Conservation (phyloP, 2,329 filamentous ascomycete species). For the Diaporthe vaccinii region DNA sequence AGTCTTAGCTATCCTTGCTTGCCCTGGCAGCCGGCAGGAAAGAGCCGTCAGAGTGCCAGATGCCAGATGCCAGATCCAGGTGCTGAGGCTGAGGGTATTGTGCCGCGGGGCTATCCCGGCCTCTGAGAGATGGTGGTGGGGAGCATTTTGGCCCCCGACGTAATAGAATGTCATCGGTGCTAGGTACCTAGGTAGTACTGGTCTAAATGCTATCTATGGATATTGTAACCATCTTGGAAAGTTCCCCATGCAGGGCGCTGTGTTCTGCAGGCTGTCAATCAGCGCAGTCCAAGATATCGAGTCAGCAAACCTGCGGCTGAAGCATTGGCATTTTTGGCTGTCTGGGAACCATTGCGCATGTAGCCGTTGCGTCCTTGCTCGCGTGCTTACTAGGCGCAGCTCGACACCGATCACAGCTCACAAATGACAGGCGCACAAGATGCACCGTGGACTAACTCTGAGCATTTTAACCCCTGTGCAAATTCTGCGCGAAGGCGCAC, state of each 20-base stretch:
- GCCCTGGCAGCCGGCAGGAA: slow-evolving; percentile 1
- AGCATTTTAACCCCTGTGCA: slow-evolving; percentile 14
- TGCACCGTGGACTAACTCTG: neutral
- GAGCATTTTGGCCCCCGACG: neutral
- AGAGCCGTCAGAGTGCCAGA: neutral
- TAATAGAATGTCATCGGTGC: slow-evolving; percentile 2
- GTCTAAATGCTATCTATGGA: neutral
- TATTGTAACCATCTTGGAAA: neutral
- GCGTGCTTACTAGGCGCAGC: neutral
- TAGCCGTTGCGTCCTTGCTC: neutral
- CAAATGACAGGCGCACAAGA: slow-evolving; percentile 2
- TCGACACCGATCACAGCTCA: neutral
- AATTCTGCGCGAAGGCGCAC: slow-evolving; percentile 1
- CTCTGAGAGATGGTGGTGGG: slow-evolving; percentile 10
- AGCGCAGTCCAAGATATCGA: neutral
- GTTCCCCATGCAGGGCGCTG: neutral
- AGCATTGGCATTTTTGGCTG: neutral
- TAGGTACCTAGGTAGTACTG: neutral
- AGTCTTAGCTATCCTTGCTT: neutral
- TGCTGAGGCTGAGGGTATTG: neutral
- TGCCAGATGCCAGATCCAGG: slow-evolving; percentile 3
- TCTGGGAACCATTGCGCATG: neutral
- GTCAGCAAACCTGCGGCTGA: neutral
- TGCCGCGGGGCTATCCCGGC: slow-evolving; percentile 13
- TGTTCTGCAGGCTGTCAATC: slow-evolving; percentile 8